Base-by-base conservation (phyloP, 1,284 basidiomycete species). In the Vanrija pseudolonga region DNA sequence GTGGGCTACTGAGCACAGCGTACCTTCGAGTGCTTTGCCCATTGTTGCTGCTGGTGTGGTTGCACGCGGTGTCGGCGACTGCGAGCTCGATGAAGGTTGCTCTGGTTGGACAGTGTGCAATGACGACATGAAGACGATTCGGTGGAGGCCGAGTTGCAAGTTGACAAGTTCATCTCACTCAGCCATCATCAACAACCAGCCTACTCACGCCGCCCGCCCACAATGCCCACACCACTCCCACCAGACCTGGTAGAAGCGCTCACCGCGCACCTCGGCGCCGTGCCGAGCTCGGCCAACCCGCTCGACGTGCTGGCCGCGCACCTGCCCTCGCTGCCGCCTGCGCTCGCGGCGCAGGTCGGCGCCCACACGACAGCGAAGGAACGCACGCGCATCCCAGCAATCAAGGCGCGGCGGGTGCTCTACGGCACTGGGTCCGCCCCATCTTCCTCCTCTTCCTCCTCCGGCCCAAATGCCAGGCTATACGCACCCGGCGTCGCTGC, bases 351-450 rank as follows among this genome's bases (percentile, higher is more conserved):
- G 0, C 32, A 45, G 5, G 45, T 57, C 4, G 56, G 56, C 24
- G 22, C 6, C 6, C 14, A 18, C 23, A 62, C 62, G 6, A 57
- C 69, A 1, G 64, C 72, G 2, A 57, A 67, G 4, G 60, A 71
- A 23, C 61, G 73, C 17, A 51, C 66, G 15, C 18, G 39, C 9
- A 66, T 76, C 20, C 61, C 64, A 6, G 42, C 48, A 1, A 66
- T 76, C 53, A 71, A 73, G 49, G 58, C 66, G 6, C 65, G 74
- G 8, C 51, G 74, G 4, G 53, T 70, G 15, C 22, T 69, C 1
- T 68, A 67, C 49, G 67, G 69, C 19, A 55, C 60, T 6, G 42
- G 8, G 11, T 44, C 3, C n/a, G 19, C 24, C n/a, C 15, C 43
- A 6, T 37, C 49, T 0, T 6, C 41, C 50, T 51, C 50, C 9